A percentile compares a stretch with the other conserved stretches of the same genome.
phyloP scores from a whole-genome alignment of 306 rosid genomes.

The Cicer pinnatifidum region DNA sequence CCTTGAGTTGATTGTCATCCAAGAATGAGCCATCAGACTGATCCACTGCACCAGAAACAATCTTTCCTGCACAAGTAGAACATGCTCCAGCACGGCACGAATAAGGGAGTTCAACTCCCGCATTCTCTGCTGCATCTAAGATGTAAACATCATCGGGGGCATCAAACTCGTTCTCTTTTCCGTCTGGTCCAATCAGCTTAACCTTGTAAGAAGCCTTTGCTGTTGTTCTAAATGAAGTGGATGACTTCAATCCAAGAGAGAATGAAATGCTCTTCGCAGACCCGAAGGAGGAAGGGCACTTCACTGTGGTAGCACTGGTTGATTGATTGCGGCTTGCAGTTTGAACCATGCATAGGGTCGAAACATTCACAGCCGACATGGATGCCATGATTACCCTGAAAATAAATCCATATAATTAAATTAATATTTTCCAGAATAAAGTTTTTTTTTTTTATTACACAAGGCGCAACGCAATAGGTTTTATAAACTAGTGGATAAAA shows the following conservation, averaged over 20 bases:
- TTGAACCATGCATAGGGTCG: conserved; percentile 54
- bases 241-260: conserved; percentile 67
- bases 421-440: conserved; percentile 29
- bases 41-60: conserved; percentile 65
- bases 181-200: conserved; percentile 68
- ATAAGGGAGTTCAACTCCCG: conserved; percentile 80
- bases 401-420: conserved; percentile 43
- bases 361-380: conserved; percentile 55
- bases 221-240: conserved; percentile 54
- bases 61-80: conserved; percentile 80
- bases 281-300: conserved; percentile 56
- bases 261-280: conserved; percentile 56
- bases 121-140: conserved; percentile 78
- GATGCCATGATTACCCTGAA: conserved; percentile 63
- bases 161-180: conserved; percentile 67
- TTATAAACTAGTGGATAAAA: not conserved
- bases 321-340: conserved; percentile 38
- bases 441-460: not conserved
- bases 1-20: conserved; percentile 64
- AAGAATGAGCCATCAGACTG: conserved; percentile 84
- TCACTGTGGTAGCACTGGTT: conserved; percentile 46
- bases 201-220: conserved; percentile 76
- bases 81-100: conserved; percentile 93
- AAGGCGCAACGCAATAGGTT: not conserved
- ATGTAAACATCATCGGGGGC: conserved; percentile 75